Conservation (phyloP, 352 stramenopile species). For the Phytophthora litchii region DNA sequence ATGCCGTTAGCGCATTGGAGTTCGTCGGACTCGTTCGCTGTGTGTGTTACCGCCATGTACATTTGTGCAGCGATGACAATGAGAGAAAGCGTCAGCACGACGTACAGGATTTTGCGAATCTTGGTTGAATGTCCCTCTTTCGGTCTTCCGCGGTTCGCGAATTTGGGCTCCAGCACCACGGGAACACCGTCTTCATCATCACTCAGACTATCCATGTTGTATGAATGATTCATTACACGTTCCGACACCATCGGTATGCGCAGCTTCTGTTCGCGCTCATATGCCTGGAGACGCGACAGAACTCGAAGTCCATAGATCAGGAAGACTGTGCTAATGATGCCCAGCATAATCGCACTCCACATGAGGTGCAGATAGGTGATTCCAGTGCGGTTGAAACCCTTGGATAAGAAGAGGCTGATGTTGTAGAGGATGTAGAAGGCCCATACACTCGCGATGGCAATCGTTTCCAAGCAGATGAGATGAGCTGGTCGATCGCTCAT, state of each 20-base stretch:
- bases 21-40: conserved; percentile 37
- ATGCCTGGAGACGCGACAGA: conserved; percentile 33
- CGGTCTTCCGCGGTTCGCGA: conserved; percentile 17
- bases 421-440: conserved; percentile 47
- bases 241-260: conserved; percentile 36
- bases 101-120: conserved; percentile 42
- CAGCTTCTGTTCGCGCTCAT: conserved; percentile 31
- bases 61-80: conserved; percentile 46
- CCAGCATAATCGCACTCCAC: conserved; percentile 41
- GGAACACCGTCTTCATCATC: conserved; percentile 38
- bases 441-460: conserved; percentile 40
- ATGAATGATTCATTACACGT: conserved; percentile 37
- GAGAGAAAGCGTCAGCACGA: conserved; percentile 34
- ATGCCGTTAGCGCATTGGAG: conserved; percentile 67
- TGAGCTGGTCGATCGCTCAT: conserved; percentile 23
- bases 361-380: conserved; percentile 42
- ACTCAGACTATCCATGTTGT: conserved; percentile 35
- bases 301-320: conserved; percentile 44
- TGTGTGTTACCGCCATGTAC: conserved; percentile 45
- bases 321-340: conserved; percentile 45
- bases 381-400: conserved; percentile 39
- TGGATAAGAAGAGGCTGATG: conserved; percentile 40
- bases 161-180: conserved; percentile 31
- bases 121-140: conserved; percentile 34
- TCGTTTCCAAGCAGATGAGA: conserved; percentile 35